phyloP scores from a whole-genome alignment of 192 early-diverging fungal genomes.

The Rhizoclosmatium globosum region DNA sequence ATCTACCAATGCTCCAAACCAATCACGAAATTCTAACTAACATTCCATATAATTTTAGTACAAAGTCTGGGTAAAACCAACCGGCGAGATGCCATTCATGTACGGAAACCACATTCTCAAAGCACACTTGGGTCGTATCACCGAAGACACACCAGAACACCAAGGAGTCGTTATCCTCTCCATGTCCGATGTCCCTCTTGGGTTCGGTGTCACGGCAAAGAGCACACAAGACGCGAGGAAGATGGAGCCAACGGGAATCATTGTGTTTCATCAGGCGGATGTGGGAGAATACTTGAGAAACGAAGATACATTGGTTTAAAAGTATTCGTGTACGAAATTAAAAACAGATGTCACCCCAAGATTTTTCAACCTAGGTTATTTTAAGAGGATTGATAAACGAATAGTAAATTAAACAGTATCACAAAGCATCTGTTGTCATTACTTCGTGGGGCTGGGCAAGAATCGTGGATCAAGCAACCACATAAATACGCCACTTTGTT shows the following conservation, averaged over 20 bases:
- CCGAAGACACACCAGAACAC: slow-evolving; percentile 98
- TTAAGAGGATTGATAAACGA: not conserved
- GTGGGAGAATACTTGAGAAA: slow-evolving; percentile 88
- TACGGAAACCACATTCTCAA: slow-evolving; percentile 99
- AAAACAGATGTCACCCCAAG: not conserved
- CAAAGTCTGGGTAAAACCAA: slow-evolving; percentile 99
- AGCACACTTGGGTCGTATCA: slow-evolving; percentile 95
- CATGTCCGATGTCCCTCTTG: slow-evolving; percentile 94
- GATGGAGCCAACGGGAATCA: slow-evolving; percentile 92
- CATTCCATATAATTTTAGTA: slow-evolving; percentile 61
- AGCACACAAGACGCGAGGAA: slow-evolving; percentile 92
- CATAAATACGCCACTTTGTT: too few species aligned
- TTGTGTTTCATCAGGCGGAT: slow-evolving; percentile 97
- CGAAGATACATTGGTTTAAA: slow-evolving; percentile 57
- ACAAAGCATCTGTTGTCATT: not conserved
- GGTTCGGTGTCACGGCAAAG: slow-evolving; percentile 96
- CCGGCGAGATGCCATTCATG: slow-evolving; percentile 98
- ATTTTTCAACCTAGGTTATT: not conserved
- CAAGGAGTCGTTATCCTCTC: slow-evolving; percentile 95
- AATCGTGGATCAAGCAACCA: too few species aligned
- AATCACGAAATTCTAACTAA: not conserved
- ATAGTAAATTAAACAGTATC: not conserved
- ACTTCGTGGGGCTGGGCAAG: not conserved
- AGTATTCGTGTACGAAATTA: not conserved
- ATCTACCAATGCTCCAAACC: not conserved